These are phyloP conservation scores for Amoeboaphelidium protococcarum DNA, from an alignment of 371 early-diverging fungal genomes.

Conservation along the genomic window DNA sequence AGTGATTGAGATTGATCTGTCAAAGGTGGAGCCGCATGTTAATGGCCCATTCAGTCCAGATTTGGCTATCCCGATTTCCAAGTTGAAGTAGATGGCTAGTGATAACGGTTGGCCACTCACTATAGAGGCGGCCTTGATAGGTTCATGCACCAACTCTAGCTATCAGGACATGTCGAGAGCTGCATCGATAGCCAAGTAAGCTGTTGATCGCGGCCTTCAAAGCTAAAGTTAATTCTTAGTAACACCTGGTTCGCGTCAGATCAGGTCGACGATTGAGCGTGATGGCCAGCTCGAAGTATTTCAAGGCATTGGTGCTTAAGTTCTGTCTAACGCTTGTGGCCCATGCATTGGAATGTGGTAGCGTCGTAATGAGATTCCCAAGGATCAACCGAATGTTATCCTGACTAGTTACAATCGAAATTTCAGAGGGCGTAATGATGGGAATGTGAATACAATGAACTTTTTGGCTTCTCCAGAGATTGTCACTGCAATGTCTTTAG, in stretches of 20 bases:
- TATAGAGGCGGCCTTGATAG: slow-evolving; percentile 63
- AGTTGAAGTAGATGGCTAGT: slow-evolving; percentile 47
- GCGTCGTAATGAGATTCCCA: slow-evolving; percentile 47
- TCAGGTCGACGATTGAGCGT: slow-evolving; percentile 74
- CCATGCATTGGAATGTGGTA: slow-evolving; percentile 96
- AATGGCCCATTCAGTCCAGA: slow-evolving; percentile 92
- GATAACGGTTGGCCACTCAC: slow-evolving; percentile 57
- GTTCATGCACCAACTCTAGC: slow-evolving; percentile 84
- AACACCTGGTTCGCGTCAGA: slow-evolving; percentile 82
- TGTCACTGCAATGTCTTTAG: slow-evolving; percentile 69
- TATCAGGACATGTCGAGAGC: slow-evolving; percentile 83
- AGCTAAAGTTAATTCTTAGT: slow-evolving; percentile 48
- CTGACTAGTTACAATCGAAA: slow-evolving; percentile 85
- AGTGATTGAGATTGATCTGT: slow-evolving; percentile 68
- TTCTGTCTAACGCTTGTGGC: slow-evolving; percentile 87
- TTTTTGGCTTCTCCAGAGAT: slow-evolving; percentile 81
- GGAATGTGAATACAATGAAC: slow-evolving; percentile 59
- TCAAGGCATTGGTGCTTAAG: slow-evolving; percentile 46
- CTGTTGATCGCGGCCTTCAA: slow-evolving; percentile 41
- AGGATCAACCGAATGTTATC: slow-evolving; percentile 70
- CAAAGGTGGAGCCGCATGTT: slow-evolving; percentile 64
- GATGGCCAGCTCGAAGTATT: slow-evolving; percentile 57
- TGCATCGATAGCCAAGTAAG: slow-evolving; percentile 58
- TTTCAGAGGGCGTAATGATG: slow-evolving; percentile 83
- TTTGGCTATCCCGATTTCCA: slow-evolving; percentile 54